Conservation (phyloP, 208 protist genomes). For the Willaertia magna region DNA sequence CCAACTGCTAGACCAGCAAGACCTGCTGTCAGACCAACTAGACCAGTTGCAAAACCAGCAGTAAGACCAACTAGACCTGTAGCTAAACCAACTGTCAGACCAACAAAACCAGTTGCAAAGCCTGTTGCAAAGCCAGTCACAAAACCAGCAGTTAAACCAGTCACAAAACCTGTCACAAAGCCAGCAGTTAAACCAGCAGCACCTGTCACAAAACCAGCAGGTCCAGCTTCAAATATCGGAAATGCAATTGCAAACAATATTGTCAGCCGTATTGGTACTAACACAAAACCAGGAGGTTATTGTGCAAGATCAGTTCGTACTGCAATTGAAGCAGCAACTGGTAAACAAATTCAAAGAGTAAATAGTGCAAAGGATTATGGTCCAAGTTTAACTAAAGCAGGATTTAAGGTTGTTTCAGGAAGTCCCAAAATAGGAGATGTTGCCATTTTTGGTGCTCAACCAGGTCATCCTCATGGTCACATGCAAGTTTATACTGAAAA, state of each 20-base stretch:
- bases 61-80: too few species aligned
- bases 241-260: neutral
- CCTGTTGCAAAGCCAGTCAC: too few species aligned
- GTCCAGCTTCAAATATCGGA: neutral
- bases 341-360: neutral
- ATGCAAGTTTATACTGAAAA: neutral
- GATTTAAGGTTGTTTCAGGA: neutral
- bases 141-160: neutral
- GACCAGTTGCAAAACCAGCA: too few species aligned
- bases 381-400: neutral
- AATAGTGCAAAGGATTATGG: neutral
- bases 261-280: neutral
- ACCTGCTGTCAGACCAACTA: neutral
- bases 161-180: neutral
- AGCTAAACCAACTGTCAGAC: neutral
- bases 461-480: neutral
- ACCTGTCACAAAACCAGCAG: neutral
- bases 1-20: neutral
- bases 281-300: neutral
- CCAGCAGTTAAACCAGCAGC: neutral
- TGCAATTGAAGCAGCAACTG: neutral
- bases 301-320: neutral
- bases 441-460: neutral
- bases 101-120: neutral
- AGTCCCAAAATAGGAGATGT: neutral